phyloP scores from a whole-genome alignment of 2,329 filamentous ascomycete genomes.

The Alternaria brassicicola region DNA sequence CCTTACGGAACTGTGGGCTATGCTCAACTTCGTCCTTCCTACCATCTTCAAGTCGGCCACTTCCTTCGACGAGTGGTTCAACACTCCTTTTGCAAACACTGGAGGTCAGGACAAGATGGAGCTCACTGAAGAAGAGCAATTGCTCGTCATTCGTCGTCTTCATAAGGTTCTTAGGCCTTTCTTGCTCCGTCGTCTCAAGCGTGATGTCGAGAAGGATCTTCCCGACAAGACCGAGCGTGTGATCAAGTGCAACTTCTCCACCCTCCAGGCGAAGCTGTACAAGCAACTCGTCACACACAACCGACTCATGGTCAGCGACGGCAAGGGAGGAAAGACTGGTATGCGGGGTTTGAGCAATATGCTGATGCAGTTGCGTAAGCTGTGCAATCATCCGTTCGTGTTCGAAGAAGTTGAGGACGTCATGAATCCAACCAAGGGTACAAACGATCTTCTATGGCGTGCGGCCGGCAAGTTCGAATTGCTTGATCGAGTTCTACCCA shows the following conservation, averaged over 20 bases:
- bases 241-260: conserved; percentile 98
- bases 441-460: conserved; percentile 94
- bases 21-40: conserved; percentile 97
- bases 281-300: conserved; percentile 98
- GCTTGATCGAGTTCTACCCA: conserved; percentile 87
- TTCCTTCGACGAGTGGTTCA: conserved; percentile 99
- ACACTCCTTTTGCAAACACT: conserved; percentile 98
- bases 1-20: conserved; percentile 91
- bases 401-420: conserved; percentile 98
- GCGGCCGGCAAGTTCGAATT: conserved; percentile 97
- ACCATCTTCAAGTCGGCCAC: conserved; percentile 99
- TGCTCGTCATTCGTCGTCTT: conserved; percentile 95
- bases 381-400: conserved; percentile 98
- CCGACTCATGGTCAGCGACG: conserved; percentile 90
- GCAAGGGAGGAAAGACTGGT: conserved; percentile 92
- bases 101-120: conserved; percentile 99
- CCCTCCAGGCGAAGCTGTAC: conserved; percentile 90
- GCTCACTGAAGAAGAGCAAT: conserved; percentile 97
- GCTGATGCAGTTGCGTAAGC: conserved; percentile 98
- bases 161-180: conserved; percentile 98
- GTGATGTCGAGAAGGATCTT: conserved; percentile 98
- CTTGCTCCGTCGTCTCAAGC: conserved; percentile 97
- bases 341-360: conserved; percentile 98
- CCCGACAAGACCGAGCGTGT: conserved; percentile 99
- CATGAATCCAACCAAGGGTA: conserved; percentile 88